Conservation (phyloP, 2,329 filamentous ascomycete species). For the Neofusicoccum laricinum region DNA sequence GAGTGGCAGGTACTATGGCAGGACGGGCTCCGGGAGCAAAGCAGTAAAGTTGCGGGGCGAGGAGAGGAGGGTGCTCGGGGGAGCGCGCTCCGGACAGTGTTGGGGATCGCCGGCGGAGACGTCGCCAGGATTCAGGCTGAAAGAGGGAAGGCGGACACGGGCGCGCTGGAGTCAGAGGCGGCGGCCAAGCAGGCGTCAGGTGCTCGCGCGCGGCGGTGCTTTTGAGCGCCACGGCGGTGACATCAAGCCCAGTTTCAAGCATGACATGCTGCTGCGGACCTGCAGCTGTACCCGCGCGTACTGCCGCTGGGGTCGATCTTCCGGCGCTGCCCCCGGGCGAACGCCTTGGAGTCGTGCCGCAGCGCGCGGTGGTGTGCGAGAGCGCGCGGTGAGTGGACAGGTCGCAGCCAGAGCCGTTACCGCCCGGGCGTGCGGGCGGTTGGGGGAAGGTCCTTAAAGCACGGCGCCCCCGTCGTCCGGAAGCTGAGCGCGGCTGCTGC, state of each 20-base stretch:
- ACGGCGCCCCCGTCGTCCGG: neutral
- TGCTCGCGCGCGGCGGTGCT: neutral
- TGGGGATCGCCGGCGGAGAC: neutral
- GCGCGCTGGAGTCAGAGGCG: neutral
- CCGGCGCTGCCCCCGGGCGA: slow-evolving; percentile 2
- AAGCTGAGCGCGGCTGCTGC: neutral
- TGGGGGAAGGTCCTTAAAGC: neutral
- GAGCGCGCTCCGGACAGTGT: neutral
- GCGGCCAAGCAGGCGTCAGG: neutral
- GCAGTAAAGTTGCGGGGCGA: neutral
- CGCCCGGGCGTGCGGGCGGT: neutral
- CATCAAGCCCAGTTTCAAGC: neutral
- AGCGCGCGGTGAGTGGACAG: neutral
- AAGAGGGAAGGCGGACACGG: neutral
- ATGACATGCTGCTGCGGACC: slow-evolving; percentile 3
- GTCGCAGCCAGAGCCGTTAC: neutral
- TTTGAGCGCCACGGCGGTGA: neutral
- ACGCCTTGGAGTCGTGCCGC: neutral
- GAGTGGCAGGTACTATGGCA: neutral
- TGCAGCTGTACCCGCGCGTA: slow-evolving; percentile 9
- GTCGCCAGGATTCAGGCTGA: neutral
- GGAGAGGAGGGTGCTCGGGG: neutral
- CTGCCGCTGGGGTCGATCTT: slow-evolving; percentile 6
- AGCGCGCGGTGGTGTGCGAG: neutral
- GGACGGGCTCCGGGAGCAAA: slow-evolving; percentile 3